Conservation (phyloP, 139 green algal genomes). For the Gonium pectorale region DNA sequence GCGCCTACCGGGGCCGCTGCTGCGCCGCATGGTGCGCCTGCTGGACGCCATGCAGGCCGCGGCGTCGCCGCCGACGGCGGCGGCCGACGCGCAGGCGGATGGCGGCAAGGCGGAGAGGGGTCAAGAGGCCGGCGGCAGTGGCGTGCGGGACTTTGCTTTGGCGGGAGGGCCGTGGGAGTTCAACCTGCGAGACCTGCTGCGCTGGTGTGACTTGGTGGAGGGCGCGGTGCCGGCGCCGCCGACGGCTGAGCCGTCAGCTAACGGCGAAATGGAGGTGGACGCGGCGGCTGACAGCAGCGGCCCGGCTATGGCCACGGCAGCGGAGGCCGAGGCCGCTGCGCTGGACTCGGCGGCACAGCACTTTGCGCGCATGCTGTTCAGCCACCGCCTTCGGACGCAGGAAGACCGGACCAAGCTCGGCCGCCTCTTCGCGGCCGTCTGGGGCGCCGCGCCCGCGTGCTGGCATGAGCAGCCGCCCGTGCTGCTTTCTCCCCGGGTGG, state of each 20-base stretch:
- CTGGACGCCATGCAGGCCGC: slow-evolving; percentile 74
- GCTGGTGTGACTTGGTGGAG: slow-evolving; percentile 93
- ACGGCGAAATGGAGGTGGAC: slow-evolving; percentile 15
- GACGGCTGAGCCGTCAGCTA: neutral
- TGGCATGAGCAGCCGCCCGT: slow-evolving; percentile 35
- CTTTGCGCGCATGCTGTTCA: slow-evolving; percentile 83
- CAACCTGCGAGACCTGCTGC: slow-evolving; percentile 97
- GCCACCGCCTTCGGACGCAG: slow-evolving; percentile 82
- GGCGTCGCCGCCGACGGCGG: neutral
- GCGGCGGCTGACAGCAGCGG: neutral
- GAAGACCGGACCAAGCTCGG: slow-evolving; percentile 72
- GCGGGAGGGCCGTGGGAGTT: slow-evolving; percentile 97
- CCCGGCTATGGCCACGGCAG: slow-evolving; percentile 21
- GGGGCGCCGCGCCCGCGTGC: slow-evolving; percentile 47
- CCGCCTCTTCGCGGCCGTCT: slow-evolving; percentile 65
- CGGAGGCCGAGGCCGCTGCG: slow-evolving; percentile 21
- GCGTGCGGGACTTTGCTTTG: slow-evolving; percentile 68
- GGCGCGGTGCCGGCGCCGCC: slow-evolving; percentile 46
- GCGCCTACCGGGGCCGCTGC: slow-evolving; percentile 61
- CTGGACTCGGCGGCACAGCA: slow-evolving; percentile 72
- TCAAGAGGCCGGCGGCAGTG: neutral
- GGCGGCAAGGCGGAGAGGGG: neutral
- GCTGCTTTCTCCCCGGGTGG: slow-evolving; percentile 25
- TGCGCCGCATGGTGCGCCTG: slow-evolving; percentile 86
- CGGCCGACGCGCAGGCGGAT: neutral